Conservation (phyloP, 1,139 yeast species). For the Saccharomycopsis crataegensis region DNA sequence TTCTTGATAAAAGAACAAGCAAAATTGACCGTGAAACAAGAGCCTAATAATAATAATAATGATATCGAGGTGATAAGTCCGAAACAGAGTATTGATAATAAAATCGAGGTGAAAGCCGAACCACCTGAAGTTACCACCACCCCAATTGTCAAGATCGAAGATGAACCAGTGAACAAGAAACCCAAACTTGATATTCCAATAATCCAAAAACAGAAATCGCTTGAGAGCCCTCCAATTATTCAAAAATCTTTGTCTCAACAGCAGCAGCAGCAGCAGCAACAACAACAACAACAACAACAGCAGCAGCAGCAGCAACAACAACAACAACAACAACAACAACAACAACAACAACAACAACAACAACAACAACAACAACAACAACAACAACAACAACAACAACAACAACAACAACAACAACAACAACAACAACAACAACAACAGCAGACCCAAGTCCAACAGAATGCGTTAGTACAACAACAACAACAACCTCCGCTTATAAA, state of each 20-base stretch:
- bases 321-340: not conserved
- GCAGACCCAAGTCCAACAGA: not conserved
- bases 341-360: not conserved
- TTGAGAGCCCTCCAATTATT: not conserved
- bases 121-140: no score
- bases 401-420: constrained; percentile 7
- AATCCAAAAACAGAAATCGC: not conserved
- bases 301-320: not conserved
- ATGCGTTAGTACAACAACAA: not conserved
- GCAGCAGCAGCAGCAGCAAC: not conserved
- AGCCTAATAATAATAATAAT: not conserved
- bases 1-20: constrained; percentile 8
- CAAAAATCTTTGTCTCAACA: not conserved
- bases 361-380: not conserved
- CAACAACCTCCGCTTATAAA: not conserved
- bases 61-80: not conserved
- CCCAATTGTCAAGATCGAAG: not conserved
- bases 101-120: not conserved
- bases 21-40: constrained; percentile 6
- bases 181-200: not conserved
- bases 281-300: not conserved
- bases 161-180: not conserved
- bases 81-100: not conserved
- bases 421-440: constrained; percentile 5
- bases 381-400: constrained; percentile 1